Percentiles rank a stretch among this genome's conserved stretches.
Evolutionary conservation across 257 asterid genomes (phyloP).

Genomic region (Schizonepeta tenuifolia): DNA sequence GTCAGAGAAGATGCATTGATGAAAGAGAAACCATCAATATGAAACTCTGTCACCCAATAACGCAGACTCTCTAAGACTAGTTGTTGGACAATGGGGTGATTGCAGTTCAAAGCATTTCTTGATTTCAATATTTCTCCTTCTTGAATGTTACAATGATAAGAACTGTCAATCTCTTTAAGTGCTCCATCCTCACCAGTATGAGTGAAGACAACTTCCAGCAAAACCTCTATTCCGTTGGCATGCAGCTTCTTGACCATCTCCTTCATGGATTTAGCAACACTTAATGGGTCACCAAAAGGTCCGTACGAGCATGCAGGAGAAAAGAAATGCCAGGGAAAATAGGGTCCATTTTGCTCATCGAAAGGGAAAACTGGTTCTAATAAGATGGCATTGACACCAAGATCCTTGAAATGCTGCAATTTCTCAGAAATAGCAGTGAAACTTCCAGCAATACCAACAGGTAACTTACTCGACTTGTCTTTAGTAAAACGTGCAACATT

Average conservation of each 20-base stretch:
- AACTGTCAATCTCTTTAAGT: constrained; percentile 54
- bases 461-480: constrained; percentile 72
- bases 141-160: constrained; percentile 47
- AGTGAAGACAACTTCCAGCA: constrained; percentile 89
- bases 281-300: constrained; percentile 41
- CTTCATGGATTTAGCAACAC: constrained; percentile 63
- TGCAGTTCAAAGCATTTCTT: constrained; percentile 66
- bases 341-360: constrained; percentile 73
- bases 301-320: constrained; percentile 58
- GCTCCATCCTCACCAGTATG: constrained; percentile 60
- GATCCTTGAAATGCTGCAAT: constrained; percentile 68
- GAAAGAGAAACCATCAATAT: constrained; percentile 85
- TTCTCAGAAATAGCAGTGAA: constrained; percentile 74
- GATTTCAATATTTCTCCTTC: constrained; percentile 41
- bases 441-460: constrained; percentile 60
- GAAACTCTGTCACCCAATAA: constrained; percentile 87
- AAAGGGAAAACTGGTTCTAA: constrained; percentile 84
- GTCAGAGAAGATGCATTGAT: constrained; percentile 64
- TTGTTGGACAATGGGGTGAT: constrained; percentile 72
- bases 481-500: constrained; percentile 62
- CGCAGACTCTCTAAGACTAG: constrained; percentile 82
- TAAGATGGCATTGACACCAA: constrained; percentile 86
- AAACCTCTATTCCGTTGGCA: constrained; percentile 71
- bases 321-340: constrained; percentile 81
- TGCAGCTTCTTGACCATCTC: constrained; percentile 90